A percentile compares a stretch with the other conserved stretches of the same genome.
These are phyloP conservation scores for Solanum corneliomulleri DNA, from an alignment of 257 asterid species.

Conservation along the genomic window DNA sequence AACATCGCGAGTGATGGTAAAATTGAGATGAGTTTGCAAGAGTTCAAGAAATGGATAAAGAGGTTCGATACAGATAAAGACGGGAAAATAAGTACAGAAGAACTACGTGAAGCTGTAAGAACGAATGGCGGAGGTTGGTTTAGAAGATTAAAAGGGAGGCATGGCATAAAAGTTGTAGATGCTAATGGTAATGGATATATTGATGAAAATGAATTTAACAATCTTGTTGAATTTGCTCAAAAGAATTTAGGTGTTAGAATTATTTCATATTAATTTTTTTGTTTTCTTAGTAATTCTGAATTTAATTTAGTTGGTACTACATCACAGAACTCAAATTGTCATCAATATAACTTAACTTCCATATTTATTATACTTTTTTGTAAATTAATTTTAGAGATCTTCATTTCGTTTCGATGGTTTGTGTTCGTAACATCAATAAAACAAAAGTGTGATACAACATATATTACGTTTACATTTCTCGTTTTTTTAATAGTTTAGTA, in stretches of 20 bases:
- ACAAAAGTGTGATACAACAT: no score
- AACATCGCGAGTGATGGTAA: conserved; percentile 6
- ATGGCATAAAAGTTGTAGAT: no score
- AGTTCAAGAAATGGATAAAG: conserved; percentile 35
- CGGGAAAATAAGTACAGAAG: conserved; percentile 18
- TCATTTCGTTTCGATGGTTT: not conserved
- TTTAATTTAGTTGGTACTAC: not conserved
- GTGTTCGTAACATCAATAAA: not conserved
- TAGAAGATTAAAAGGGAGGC: not conserved
- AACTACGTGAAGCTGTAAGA: conserved; percentile 22
- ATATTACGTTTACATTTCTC: no score
- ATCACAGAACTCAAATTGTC: no score
- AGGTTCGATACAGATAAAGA: conserved; percentile 16
- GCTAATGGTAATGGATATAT: conserved; percentile 14
- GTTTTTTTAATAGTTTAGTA: no score
- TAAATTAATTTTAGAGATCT: not conserved
- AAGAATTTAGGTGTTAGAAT: conserved; percentile 21
- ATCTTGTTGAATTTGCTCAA: conserved; percentile 23
- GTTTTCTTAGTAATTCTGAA: not conserved
- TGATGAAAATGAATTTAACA: conserved; percentile 16
- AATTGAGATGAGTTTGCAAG: conserved; percentile 16
- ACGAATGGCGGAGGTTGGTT: conserved; percentile 20
- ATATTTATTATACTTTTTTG: not conserved
- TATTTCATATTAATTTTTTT: not conserved
- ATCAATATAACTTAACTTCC: not conserved